Evolutionary conservation across 371 early-diverging fungal genomes (phyloP), one percentile per base, ranked within the genome.

Genomic region (Sporodiniella umbellata): DNA sequence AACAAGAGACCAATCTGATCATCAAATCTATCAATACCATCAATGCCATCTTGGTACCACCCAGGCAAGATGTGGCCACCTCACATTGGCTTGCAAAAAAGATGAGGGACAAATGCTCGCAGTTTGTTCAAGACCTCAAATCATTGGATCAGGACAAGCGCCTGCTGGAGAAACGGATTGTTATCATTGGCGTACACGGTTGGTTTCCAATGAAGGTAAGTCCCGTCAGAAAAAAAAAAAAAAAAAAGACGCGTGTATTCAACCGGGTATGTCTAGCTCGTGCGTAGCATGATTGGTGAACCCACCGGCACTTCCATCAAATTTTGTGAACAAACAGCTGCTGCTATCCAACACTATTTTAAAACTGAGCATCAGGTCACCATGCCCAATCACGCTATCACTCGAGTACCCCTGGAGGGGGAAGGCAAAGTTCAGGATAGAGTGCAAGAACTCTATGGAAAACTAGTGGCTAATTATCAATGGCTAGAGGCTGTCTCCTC

Each of bases 391-490:
- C 76, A 83, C 42, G 74, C 79, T 24, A 76, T 96, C 18, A 89
- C 88, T 3, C 53, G 77, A 35, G 90, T 96, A 23, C 92, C 96
- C 5, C 72, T 96, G 25, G 88, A 89, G 42, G 92, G 94, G 1
- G 94, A 94, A 65, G 97, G 97, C 18, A 92, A 85, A 53, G 89
- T 96, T 2, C 80, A 87, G 55, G 82, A 90, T 18, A 81, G 97
- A 21, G 93, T 95, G 7, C 83, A 88, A 17, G 57, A 80, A 21
- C 65, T 95, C 19, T 87, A 91, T 58, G 48, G 73, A 8, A 86
- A 78, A 53, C 65, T 96, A 37, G 42, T 88, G 14, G 61, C 66
- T 8, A 75, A 80, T 38, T 60, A 68, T 5, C 42, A 12, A 11
- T 83, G 84, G 85, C 43, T 71, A 38, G 65, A 75, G 10, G 83